Evolutionary conservation across 2,329 filamentous ascomycete species (phyloP), one percentile per base, ranked within the genome.

Genomic region (Fusarium domesticum): DNA sequence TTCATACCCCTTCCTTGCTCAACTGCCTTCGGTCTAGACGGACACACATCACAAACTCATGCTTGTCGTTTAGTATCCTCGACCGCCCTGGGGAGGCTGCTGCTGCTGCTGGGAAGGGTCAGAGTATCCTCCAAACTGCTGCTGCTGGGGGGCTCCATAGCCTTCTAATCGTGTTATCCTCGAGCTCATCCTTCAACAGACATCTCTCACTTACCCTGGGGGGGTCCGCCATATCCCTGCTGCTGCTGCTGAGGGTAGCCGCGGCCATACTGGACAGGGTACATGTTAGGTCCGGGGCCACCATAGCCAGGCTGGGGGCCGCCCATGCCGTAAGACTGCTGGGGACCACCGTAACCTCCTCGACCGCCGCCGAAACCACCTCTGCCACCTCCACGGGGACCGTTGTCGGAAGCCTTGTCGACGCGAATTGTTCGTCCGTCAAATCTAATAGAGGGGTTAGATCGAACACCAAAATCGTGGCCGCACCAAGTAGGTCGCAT

Each of bases 371-470:
- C 68, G 44, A 63, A 65, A 18, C 74, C 70, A 44, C 71, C 67
- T 45, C 81, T 6, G 20, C 20, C 20, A 6, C 10, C 6, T 23
- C 20, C 20, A 23, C 20, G 78, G 36, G 81, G 75, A 36, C 81
- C 80, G 56, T 84, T 85, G 69, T 96, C 91, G 46, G 89, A 91
- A 50, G 91, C 93, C 70, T 91, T 95, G 73, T 97, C 92, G 55
- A 98, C 92, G 59, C 92, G 90, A 67, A 98, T 96, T 55, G 81
- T 83, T 60, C 92, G 89, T 54, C 92, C 92, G 70, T 97, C 91
- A 69, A 97, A 96, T 62, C 91, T 95, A 45, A 25, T n/a, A 37
- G n/a, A n/a, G 6, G 30, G 11, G 15, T 32, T 6, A 60, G 53
- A 40, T 39, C 23, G 17, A 18, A 28, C 33, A 39, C 18, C n/a